A percentile compares a stretch with the other conserved stretches of the same genome.
These are phyloP conservation scores for Solanum lignicaule DNA, from an alignment of 257 asterid species.

Conservation along the genomic window DNA sequence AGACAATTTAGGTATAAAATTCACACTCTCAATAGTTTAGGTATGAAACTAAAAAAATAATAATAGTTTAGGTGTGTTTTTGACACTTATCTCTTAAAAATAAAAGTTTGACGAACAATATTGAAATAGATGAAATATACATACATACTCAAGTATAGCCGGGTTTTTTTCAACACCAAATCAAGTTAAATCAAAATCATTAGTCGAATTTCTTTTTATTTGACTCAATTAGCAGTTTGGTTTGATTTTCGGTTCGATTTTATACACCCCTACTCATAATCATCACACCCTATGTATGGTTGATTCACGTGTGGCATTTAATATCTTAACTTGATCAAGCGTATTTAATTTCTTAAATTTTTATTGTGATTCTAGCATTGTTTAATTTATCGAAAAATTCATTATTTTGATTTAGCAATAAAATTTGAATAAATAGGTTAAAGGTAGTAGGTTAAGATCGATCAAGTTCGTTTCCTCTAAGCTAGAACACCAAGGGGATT, in stretches of 20 bases:
- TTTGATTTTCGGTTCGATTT: no score
- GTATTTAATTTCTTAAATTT: neutral
- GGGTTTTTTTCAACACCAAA: no score
- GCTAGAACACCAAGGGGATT: neutral
- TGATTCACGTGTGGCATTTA: neutral
- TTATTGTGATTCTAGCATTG: neutral
- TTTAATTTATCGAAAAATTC: no score
- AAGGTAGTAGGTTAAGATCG: neutral
- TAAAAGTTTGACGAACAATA: no score
- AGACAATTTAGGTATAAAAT: no score
- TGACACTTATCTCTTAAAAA: no score
- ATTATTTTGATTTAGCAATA: neutral
- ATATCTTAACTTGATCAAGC: neutral
- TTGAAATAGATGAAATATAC: no score
- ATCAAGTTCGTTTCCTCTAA: neutral
- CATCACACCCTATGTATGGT: neutral
- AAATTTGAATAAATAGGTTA: neutral
- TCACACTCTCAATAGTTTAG: neutral
- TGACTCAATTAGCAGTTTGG: no score
- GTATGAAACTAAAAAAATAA: no score
- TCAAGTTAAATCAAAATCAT: neutral
- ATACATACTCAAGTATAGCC: neutral
- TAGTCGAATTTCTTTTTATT: rapidly evolving
- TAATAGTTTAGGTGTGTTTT: no score
- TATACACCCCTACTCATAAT: neutral